Base-by-base conservation (phyloP, 768 basidiomycete genomes). In the Phanerodontia chrysosporium region DNA sequence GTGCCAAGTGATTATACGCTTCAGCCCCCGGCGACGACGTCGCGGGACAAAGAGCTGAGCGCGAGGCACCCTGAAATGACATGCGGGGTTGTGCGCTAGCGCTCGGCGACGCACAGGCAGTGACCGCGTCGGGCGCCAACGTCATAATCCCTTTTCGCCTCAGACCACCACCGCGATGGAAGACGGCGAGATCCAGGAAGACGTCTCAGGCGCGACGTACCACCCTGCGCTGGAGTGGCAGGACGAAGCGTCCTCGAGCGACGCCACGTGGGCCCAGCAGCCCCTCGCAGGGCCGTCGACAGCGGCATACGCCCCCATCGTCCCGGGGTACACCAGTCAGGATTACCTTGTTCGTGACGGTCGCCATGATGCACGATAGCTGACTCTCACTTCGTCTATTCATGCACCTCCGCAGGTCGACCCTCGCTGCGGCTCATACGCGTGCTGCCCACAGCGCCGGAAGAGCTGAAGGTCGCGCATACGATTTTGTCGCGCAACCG, bases 151-250 rank as follows among this genome's bases (percentile, higher is more conserved):
- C 16, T 18, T 13, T 35, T 42, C 18, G 8, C 39, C 16, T 18
- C 8, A 18, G 39, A 42, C 39, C 39, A 42, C 39, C 8, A 42
- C 39, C 14, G 49, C 25, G 18, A 65, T 67, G 66, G 67, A 67
- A 45, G 67, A 66, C 45, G 64, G 68, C 39, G 70, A 69, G 49
- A 61, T 70, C 21, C 53, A 49, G 8, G 61, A 63, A 51, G 58
- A 57, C 55, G 46, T 55, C 21, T 60, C 57, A 8, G 67, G 64
- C 25, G 29, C 42, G 7, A 28, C 51, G 8, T 82, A 89, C 64
- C 78, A 84, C 62, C 77, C 82, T 22, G 72, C 78, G 14, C 73
- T 77, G 48, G 87, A 88, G 75, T 89, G 85, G 82, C 84, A 84
- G 24, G 80, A 78, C 53, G 79, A 75, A 53, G 60, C 67, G 46